phyloP scores from a whole-genome alignment of 352 stramenopile species.

The Phytophthora ohioensis region DNA sequence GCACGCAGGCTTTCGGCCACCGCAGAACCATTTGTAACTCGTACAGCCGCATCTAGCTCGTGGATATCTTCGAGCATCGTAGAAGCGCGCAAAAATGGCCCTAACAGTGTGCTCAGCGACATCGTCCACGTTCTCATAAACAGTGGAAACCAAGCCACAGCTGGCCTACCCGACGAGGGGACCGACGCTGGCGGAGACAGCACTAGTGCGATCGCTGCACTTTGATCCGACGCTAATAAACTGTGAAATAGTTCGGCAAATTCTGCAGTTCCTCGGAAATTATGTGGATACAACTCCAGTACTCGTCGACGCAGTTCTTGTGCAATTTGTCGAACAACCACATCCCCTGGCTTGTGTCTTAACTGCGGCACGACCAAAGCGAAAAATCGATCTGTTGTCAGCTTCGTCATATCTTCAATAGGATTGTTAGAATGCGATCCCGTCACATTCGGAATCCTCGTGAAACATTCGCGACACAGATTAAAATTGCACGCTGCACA shows the following conservation, averaged over 20 bases:
- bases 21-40: conserved; percentile 25
- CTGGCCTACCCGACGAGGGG: conserved; percentile 22
- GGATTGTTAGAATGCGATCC: conserved; percentile 12
- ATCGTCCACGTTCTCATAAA: conserved; percentile 60
- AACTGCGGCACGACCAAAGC: conserved; percentile 43
- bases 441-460: conserved; percentile 64
- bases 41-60: conserved; percentile 53
- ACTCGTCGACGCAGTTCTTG: conserved; percentile 59
- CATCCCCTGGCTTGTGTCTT: conserved; percentile 9
- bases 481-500: conserved; percentile 67
- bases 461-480: conserved; percentile 68
- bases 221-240: conserved; percentile 44
- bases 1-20: conserved; percentile 44
- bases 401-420: conserved; percentile 19
- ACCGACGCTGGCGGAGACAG: conserved; percentile 32
- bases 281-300: conserved; percentile 63
- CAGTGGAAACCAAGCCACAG: conserved; percentile 50
- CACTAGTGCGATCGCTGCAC: conserved; percentile 49
- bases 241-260: conserved; percentile 55
- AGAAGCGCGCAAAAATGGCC: conserved; percentile 70
- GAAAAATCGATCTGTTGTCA: conserved; percentile 48
- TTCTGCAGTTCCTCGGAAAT: conserved; percentile 49
- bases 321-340: conserved; percentile 48
- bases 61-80: conserved; percentile 71
- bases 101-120: conserved; percentile 65